Evolutionary conservation across 371 early-diverging fungal genomes (phyloP), one percentile per base, ranked within the genome.

Genomic region (Syncephalastrum contaminatum): DNA sequence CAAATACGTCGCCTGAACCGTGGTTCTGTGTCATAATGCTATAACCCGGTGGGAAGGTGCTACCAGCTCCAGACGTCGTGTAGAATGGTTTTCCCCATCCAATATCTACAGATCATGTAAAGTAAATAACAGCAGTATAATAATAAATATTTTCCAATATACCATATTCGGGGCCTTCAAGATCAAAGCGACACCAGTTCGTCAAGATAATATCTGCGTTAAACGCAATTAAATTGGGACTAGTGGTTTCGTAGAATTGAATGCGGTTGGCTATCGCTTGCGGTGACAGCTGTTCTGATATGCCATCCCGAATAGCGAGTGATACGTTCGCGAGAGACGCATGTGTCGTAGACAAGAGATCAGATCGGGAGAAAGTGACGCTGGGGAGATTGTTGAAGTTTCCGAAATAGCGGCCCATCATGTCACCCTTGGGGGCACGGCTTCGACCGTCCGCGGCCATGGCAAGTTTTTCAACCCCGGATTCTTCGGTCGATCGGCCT

Each of bases 361-460:
- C 76, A 6, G 56, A 22, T 3, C 73, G 68, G 59, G 69, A 54
- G 12, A 68, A 49, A 24, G 46, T 54, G 30, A 47, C 44, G 39
- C 61, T 54, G 59, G 64, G 64, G 50, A 75, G 67, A 18, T 50
- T 43, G 44, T 75, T 75, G 41, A 72, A 75, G 58, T 72, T 75
- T 24, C 76, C 76, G 59, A 70, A 64, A 52, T 75, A 75, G 10
- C 57, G 56, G 19, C 62, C 56, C 36, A 59, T 10, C 76, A 75
- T 75, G 22, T 58, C 49, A 4, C 60, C 58, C 22, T 62, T 18
- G 19, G 71, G 64, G 16, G 70, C 42, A 47, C 75, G 60, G 8
- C 60, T 66, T 20, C 75, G 66, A 45, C 75, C 75, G 44, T 75
- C 70, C 10, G 70, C 75, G 8, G 75, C 72, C 72, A 75, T 72